Conservation (phyloP, 176 grass and related monocot species). For the Saccharum spontaneum region DNA sequence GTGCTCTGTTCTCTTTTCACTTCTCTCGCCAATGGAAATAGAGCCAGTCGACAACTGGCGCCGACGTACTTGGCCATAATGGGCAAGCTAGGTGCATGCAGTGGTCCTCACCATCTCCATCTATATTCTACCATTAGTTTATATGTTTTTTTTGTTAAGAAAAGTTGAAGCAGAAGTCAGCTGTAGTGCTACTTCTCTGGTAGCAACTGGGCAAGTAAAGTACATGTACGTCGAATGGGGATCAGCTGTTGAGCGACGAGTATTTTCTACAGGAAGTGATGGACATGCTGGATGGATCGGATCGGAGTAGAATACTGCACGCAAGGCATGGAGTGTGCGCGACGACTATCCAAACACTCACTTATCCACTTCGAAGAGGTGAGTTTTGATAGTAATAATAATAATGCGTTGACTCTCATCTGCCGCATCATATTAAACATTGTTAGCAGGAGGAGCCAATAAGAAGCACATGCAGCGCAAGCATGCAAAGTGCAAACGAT, state of each 20-base stretch:
- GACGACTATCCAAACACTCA: background rate
- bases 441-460: background rate
- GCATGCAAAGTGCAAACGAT: background rate
- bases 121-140: background rate
- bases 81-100: background rate
- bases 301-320: background rate
- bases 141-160: too few species aligned
- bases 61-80: conserved; percentile 14
- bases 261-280: background rate
- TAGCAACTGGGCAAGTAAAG: background rate
- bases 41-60: background rate
- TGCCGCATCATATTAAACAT: background rate
- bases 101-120: too few species aligned
- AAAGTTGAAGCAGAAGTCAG: too few species aligned
- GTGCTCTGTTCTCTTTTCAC: too few species aligned
- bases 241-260: background rate
- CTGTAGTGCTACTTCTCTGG: background rate
- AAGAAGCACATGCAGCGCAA: background rate
- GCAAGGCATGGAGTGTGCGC: background rate
- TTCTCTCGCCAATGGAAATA: background rate
- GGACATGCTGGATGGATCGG: background rate
- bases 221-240: background rate
- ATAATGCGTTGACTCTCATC: background rate
- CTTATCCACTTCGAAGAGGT: background rate
- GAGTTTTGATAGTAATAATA: too few species aligned